Percentiles rank a stretch among this genome's conserved stretches.
Evolutionary conservation across 2,329 filamentous ascomycete species (phyloP).

Genomic region (Phoma sp.): DNA sequence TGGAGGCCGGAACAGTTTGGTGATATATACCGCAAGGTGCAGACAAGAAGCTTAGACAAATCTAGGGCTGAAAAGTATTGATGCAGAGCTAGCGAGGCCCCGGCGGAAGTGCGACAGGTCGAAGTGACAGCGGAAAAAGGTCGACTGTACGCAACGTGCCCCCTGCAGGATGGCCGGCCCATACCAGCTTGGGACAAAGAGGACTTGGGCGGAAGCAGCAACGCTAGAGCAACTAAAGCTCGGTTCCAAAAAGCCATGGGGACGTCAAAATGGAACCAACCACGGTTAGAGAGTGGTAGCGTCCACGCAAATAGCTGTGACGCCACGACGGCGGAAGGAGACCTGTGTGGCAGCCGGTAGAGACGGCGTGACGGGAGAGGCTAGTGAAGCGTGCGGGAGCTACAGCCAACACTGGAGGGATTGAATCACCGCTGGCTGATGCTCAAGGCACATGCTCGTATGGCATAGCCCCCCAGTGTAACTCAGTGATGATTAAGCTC

Average conservation of each 20-base stretch:
- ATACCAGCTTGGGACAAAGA: conserved; percentile 47
- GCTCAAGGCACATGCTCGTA: conserved; percentile 43
- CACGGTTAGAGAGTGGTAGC: conserved; percentile 29
- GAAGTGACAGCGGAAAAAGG: conserved; percentile 19
- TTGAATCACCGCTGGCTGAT: conserved; percentile 40
- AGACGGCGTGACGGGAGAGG: conserved; percentile 40
- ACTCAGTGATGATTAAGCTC: conserved; percentile 41
- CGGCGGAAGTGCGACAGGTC: conserved; percentile 17
- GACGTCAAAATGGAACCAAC: conserved; percentile 39
- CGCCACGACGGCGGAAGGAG: conserved; percentile 39
- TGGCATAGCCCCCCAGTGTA: conserved; percentile 49
- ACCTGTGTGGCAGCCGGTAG: conserved; percentile 41
- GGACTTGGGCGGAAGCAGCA: conserved; percentile 39
- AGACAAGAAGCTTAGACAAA: conserved; percentile 39
- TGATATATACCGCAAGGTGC: conserved; percentile 44
- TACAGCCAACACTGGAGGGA: conserved; percentile 37
- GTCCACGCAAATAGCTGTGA: conserved; percentile 46
- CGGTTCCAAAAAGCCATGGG: conserved; percentile 34
- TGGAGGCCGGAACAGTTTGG: conserved; percentile 33
- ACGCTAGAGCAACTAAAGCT: conserved; percentile 47
- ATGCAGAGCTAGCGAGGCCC: conserved; percentile 16
- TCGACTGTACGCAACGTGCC: conserved; percentile 36
- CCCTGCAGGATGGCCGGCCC: conserved; percentile 35
- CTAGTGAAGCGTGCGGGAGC: conserved; percentile 50
- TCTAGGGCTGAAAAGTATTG: conserved; percentile 21